phyloP scores from a whole-genome alignment of 1,284 basidiomycete species.

The Salmacisia buchloeana region DNA sequence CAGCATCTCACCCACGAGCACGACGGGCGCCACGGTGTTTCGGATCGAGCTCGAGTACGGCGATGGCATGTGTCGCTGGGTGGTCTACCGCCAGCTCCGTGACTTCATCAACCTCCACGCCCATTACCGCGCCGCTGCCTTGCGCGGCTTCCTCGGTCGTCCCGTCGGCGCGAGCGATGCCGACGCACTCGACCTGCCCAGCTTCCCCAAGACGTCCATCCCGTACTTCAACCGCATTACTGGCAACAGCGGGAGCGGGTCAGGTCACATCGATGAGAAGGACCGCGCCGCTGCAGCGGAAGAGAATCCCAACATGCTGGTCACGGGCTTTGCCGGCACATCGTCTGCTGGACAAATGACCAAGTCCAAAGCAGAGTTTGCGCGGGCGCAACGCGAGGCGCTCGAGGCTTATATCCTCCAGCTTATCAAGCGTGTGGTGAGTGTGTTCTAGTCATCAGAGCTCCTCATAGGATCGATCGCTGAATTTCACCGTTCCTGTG shows the following conservation, averaged over 20 bases:
- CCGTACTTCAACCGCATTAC: conserved; percentile 74
- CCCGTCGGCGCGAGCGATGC: conserved; percentile 27
- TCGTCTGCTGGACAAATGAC: conserved; percentile 30
- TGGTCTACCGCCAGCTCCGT: conserved; percentile 85
- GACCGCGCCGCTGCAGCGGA: conserved; percentile 49
- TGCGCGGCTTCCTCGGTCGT: conserved; percentile 38
- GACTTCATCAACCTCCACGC: conserved; percentile 88
- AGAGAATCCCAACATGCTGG: not conserved
- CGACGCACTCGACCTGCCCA: conserved; percentile 67
- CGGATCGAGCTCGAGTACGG: conserved; percentile 95
- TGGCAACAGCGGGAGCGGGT: not conserved
- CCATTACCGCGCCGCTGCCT: conserved; percentile 73
- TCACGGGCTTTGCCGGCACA: conserved; percentile 43
- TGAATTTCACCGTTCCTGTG: conserved; percentile 12
- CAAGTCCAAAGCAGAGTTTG: conserved; percentile 62
- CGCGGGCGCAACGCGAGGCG: conserved; percentile 69
- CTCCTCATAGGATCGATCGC: not conserved
- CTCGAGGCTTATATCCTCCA: conserved; percentile 84
- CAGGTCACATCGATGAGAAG: conserved; percentile 52
- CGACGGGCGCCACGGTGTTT: conserved; percentile 61
- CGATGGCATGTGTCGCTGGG: conserved; percentile 83
- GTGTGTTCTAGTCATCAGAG: not conserved
- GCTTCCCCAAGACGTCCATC: conserved; percentile 79
- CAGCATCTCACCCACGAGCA: conserved; percentile 66
- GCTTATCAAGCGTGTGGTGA: conserved; percentile 57